Conservation (phyloP, 2,329 filamentous ascomycete species). For the Aquanectria penicillioides region DNA sequence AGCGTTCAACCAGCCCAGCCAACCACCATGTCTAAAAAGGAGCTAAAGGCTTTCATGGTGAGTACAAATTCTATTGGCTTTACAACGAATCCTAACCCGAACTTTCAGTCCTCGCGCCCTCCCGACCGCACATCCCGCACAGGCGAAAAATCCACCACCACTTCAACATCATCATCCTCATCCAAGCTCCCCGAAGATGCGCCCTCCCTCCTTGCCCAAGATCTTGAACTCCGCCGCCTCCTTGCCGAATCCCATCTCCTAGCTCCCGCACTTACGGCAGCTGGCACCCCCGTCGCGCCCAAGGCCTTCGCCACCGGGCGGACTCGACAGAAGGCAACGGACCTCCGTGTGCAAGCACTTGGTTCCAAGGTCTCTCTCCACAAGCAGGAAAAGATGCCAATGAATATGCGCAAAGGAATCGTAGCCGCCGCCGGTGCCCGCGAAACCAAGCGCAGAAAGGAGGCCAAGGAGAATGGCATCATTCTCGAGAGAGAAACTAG, state of each 20-base stretch:
- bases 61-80: slow-evolving; percentile 1
- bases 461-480: slow-evolving; percentile 91
- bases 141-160: slow-evolving; percentile 29
- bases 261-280: slow-evolving; percentile 55
- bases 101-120: slow-evolving; percentile 58
- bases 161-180: slow-evolving; percentile 38
- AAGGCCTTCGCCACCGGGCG: slow-evolving; percentile 68
- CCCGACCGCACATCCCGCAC: slow-evolving; percentile 49
- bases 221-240: slow-evolving; percentile 89
- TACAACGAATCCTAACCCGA: slow-evolving; percentile 11
- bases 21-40: slow-evolving; percentile 68
- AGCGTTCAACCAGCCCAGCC: slow-evolving; percentile 49
- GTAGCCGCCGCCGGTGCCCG: slow-evolving; percentile 69
- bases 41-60: slow-evolving; percentile 83
- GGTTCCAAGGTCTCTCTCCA: slow-evolving; percentile 82
- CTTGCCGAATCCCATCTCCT: slow-evolving; percentile 93
- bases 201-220: slow-evolving; percentile 83
- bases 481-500: slow-evolving; percentile 74
- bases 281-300: slow-evolving; percentile 49
- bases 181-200: slow-evolving; percentile 64
- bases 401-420: slow-evolving; percentile 88
- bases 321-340: slow-evolving; percentile 82
- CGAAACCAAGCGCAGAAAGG: slow-evolving; percentile 77
- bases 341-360: slow-evolving; percentile 83
- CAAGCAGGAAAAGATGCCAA: slow-evolving; percentile 87